These are phyloP conservation scores for Globisporangium takayamanum DNA, from an alignment of 352 stramenopile species.

Conservation along the genomic window DNA sequence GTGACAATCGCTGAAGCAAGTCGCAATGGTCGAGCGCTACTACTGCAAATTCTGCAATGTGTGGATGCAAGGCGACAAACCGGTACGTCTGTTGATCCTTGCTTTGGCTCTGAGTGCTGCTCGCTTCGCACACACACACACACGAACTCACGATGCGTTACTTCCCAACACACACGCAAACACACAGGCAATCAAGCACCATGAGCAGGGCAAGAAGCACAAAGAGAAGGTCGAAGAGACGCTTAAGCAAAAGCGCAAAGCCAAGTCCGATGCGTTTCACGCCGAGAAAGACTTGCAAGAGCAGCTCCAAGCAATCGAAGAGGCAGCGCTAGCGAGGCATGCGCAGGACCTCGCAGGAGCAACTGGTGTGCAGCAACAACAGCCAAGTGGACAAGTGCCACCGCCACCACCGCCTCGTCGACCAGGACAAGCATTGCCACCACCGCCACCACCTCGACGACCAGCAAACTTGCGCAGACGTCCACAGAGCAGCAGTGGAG, in stretches of 20 bases:
- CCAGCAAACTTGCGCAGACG: conserved; percentile 1
- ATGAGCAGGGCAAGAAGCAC: conserved; percentile 72
- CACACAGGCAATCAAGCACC: conserved; percentile 68
- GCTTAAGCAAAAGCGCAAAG: conserved; percentile 67
- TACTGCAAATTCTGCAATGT: conserved; percentile 88
- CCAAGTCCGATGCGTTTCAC: conserved; percentile 49
- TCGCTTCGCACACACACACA: not conserved
- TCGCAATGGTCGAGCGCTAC: conserved; percentile 60
- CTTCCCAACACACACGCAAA: too few species aligned
- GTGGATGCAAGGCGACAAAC: conserved; percentile 79
- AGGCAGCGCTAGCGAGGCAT: conserved; percentile 12
- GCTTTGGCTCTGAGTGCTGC: not conserved
- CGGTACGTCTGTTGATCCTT: conserved; percentile 25
- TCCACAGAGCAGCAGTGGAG: not conserved
- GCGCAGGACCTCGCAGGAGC: conserved; percentile 12
- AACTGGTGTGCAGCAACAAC: not conserved
- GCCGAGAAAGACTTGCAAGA: conserved; percentile 53
- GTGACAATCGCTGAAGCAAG: not conserved
- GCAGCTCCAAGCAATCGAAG: conserved; percentile 70
- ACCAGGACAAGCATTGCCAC: not conserved
- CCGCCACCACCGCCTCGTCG: conserved; percentile 30
- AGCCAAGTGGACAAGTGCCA: conserved; percentile 1
- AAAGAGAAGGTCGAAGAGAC: conserved; percentile 67
- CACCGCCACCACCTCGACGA: conserved; percentile 21
- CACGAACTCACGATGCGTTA: not conserved